Conservation (phyloP, 202 grass and related monocot genomes). For the Setaria viridis region DNA sequence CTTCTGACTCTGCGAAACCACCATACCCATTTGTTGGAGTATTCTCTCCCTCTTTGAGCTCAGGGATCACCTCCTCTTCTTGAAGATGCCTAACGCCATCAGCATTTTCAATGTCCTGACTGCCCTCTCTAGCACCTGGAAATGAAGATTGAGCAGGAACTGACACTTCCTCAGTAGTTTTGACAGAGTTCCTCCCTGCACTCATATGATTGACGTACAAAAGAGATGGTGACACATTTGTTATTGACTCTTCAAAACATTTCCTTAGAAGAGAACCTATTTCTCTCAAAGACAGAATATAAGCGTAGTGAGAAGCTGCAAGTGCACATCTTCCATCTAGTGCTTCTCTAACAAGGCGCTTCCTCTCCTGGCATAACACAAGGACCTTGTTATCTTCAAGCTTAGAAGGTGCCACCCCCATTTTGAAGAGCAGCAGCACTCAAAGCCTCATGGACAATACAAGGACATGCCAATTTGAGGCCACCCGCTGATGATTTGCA, state of each 20-base stretch:
- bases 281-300: conserved; percentile 63
- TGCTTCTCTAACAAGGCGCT: conserved; percentile 68
- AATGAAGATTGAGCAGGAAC: conserved; percentile 39
- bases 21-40: not conserved
- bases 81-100: not conserved
- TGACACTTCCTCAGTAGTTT: conserved; percentile 20
- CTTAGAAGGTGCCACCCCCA: conserved; percentile 63
- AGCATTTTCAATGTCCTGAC: not conserved
- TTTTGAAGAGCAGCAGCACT: conserved; percentile 25
- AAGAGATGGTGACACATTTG: conserved; percentile 37
- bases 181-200: conserved; percentile 34
- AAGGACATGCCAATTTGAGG: not conserved
- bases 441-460: not conserved
- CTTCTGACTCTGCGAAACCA: conserved; percentile 53
- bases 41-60: conserved; percentile 49
- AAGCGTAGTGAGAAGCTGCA: conserved; percentile 58
- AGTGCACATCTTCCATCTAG: conserved; percentile 63
- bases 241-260: conserved; percentile 53
- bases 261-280: conserved; percentile 58
- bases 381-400: conserved; percentile 68
- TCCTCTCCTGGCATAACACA: conserved; percentile 69
- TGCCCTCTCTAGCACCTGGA: not conserved
- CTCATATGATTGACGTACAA: conserved; percentile 60
- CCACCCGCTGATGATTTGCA: not conserved
- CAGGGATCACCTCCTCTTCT: conserved; percentile 57